Percentiles rank a stretch among this genome's conserved stretches.
These are phyloP conservation scores for Beauveria rudraprayagi DNA, from an alignment of 2,329 filamentous ascomycete genomes.

Conservation along the genomic window DNA sequence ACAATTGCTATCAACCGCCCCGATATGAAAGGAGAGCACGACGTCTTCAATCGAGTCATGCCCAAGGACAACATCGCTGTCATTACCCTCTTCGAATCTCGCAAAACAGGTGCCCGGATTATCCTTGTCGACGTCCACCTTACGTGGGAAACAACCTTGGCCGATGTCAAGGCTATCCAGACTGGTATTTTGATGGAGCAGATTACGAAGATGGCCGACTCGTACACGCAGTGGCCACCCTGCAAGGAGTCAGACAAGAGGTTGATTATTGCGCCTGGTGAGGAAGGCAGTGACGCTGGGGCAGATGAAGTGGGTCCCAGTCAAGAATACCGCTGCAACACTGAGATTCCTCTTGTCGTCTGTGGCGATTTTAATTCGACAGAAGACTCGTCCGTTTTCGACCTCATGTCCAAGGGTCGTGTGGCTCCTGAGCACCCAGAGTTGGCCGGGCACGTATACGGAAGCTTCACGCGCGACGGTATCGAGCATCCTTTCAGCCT, in stretches of 20 bases:
- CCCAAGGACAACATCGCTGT: conserved; percentile 95
- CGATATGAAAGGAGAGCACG: conserved; percentile 94
- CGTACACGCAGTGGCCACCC: conserved; percentile 70
- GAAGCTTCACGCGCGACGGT: conserved; percentile 84
- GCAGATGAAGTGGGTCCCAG: conserved; percentile 50
- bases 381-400: conserved; percentile 80
- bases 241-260: conserved; percentile 65
- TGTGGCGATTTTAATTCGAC: conserved; percentile 97
- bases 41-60: conserved; percentile 98
- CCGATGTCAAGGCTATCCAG: conserved; percentile 94
- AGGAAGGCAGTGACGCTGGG: conserved; percentile 32
- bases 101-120: conserved; percentile 78
- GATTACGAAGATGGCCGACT: conserved; percentile 76
- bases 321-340: conserved; percentile 75
- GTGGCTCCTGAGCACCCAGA: conserved; percentile 74
- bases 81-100: conserved; percentile 86
- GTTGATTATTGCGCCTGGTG: conserved; percentile 36
- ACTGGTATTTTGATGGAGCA: conserved; percentile 93
- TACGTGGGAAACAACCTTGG: conserved; percentile 85
- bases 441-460: conserved; percentile 74
- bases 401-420: conserved; percentile 73
- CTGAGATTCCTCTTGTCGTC: conserved; percentile 82
- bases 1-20: conserved; percentile 88
- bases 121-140: conserved; percentile 93
- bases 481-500: conserved; percentile 93